These are phyloP conservation scores for Mrakia hoshinonis DNA, from an alignment of 768 basidiomycete species.

Conservation along the genomic window DNA sequence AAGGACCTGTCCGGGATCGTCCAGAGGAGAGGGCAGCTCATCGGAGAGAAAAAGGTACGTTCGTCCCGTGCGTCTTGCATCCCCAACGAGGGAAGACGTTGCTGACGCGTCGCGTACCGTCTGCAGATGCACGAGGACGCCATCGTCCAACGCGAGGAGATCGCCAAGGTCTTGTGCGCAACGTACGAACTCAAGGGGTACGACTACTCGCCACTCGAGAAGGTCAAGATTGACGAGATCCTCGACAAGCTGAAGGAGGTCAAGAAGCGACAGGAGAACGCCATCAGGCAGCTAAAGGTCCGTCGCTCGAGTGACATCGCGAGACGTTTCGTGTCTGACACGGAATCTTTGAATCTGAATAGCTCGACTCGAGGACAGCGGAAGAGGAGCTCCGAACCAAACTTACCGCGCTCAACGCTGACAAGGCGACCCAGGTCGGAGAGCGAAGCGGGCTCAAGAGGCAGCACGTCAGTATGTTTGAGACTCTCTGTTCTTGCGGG, in stretches of 20 bases:
- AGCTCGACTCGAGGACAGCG: constrained; percentile 38
- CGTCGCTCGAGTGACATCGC: constrained; percentile 21
- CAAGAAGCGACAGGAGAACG: constrained; percentile 52
- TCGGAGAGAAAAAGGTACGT: constrained; percentile 22
- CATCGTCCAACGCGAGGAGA: constrained; percentile 59
- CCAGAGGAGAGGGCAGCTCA: constrained; percentile 15
- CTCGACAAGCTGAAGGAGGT: constrained; percentile 56
- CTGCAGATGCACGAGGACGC: constrained; percentile 49
- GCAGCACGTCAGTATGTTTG: constrained; percentile 39
- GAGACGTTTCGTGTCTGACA: neutral
- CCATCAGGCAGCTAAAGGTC: constrained; percentile 58
- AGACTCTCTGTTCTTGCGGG: neutral
- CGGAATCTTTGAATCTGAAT: too few relatives aligned
- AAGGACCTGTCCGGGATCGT: neutral
- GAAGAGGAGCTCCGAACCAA: constrained; percentile 51
- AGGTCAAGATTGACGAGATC: constrained; percentile 66
- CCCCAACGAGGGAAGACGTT: too few relatives aligned
- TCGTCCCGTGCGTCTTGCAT: too few relatives aligned
- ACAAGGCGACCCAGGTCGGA: constrained; percentile 38
- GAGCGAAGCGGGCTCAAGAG: constrained; percentile 31
- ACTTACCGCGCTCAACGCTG: constrained; percentile 50
- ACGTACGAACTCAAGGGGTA: constrained; percentile 67
- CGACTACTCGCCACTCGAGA: constrained; percentile 59
- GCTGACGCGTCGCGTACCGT: neutral
- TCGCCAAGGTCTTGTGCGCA: constrained; percentile 61